These are phyloP conservation scores for Aspergillus incahuasiensis DNA, from an alignment of 495 filamentous ascomycete species.

Conservation along the genomic window DNA sequence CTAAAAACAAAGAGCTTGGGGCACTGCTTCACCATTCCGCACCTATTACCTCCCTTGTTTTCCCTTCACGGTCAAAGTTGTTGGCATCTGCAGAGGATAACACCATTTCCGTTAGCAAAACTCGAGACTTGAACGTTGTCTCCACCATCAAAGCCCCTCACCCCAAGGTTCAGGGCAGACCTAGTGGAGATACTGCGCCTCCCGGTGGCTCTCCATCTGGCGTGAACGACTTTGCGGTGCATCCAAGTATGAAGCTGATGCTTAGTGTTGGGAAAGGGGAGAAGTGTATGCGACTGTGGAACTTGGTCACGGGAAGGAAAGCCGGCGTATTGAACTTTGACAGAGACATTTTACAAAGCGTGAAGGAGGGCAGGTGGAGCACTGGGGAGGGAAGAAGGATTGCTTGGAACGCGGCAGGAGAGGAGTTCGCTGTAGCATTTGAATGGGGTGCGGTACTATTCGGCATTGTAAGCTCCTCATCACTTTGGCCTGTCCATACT, in stretches of 20 bases:
- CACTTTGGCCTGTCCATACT: neutral
- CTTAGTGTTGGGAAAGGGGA: conserved; percentile 85
- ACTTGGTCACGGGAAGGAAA: conserved; percentile 93
- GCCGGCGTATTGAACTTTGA: conserved; percentile 84
- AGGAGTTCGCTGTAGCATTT: conserved; percentile 84
- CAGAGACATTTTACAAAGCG: conserved; percentile 57
- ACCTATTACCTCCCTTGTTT: conserved; percentile 70
- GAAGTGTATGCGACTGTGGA: conserved; percentile 90
- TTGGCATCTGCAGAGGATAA: conserved; percentile 81
- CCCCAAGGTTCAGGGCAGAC: conserved; percentile 75
- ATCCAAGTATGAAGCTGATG: conserved; percentile 95
- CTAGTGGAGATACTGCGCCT: conserved; percentile 84
- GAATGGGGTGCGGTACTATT: conserved; percentile 82
- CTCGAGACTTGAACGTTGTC: conserved; percentile 83
- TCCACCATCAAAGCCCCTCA: conserved; percentile 87
- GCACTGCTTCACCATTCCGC: conserved; percentile 79
- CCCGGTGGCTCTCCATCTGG: conserved; percentile 81
- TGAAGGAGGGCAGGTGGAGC: conserved; percentile 70
- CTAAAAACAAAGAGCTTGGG: conserved; percentile 82
- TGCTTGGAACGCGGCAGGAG: conserved; percentile 68
- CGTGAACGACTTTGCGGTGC: conserved; percentile 91
- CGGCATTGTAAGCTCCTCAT: conserved; percentile 57
- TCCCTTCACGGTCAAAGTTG: conserved; percentile 84
- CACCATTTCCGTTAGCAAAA: conserved; percentile 77
- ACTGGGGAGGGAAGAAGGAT: conserved; percentile 82